phyloP scores from a whole-genome alignment of 129 eudicot species.

The Kitagawia praeruptora region DNA sequence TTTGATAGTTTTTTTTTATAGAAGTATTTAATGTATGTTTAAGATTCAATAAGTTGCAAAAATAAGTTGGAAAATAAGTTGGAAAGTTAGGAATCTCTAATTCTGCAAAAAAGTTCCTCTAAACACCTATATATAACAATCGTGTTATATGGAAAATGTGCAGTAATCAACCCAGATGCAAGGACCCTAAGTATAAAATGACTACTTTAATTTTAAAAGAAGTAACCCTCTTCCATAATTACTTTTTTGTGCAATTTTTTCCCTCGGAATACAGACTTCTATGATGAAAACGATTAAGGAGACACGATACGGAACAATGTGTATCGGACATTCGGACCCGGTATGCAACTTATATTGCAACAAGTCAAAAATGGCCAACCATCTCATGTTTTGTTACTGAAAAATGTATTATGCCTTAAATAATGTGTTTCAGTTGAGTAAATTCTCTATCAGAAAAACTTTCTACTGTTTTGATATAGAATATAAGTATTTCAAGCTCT shows the following conservation, averaged over 20 bases:
- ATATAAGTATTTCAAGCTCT: background rate
- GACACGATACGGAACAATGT: background rate
- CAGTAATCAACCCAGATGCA: too few relatives aligned
- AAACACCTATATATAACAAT: too few relatives aligned
- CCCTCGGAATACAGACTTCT: background rate
- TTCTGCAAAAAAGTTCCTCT: too few relatives aligned
- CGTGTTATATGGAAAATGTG: too few relatives aligned
- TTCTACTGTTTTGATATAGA: background rate
- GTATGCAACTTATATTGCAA: too few relatives aligned
- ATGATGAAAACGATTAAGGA: background rate
- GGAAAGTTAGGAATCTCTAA: too few relatives aligned
- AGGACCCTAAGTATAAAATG: too few relatives aligned
- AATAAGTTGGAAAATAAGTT: too few relatives aligned
- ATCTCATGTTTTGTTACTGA: background rate
- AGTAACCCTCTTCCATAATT: background rate
- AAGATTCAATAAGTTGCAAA: too few relatives aligned
- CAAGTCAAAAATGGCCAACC: background rate
- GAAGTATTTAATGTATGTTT: too few relatives aligned
- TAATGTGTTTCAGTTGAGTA: background rate
- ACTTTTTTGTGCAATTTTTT: background rate
- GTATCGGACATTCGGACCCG: background rate
- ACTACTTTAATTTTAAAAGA: background rate
- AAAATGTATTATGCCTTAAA: background rate
- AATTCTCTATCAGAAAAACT: background rate
- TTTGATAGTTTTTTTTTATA: too few relatives aligned